Conservation (phyloP, 2,329 filamentous ascomycete species). For the Fusarium sarcochroum region DNA sequence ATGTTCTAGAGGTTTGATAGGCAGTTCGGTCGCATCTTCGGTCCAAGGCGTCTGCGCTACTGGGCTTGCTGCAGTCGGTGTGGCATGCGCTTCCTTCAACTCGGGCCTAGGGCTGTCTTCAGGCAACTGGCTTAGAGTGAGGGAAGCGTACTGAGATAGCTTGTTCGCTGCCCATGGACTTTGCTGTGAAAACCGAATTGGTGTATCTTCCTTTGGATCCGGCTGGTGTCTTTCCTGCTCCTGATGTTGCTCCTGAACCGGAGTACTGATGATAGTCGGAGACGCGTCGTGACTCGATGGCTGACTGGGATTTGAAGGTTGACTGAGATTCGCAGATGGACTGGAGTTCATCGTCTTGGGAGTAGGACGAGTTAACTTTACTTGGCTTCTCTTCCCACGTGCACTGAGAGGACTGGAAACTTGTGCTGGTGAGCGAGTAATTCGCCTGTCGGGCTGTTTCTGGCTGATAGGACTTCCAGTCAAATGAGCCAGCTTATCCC, state of each 20-base stretch:
- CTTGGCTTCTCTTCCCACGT: neutral
- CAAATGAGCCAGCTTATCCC: conserved; percentile 40
- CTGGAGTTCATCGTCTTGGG: neutral
- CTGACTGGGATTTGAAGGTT: conserved; percentile 1
- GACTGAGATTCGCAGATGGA: neutral
- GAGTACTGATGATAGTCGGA: neutral
- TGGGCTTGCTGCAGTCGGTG: conserved; percentile 2
- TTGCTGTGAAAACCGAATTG: conserved; percentile 44
- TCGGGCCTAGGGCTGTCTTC: neutral
- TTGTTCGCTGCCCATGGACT: conserved; percentile 44
- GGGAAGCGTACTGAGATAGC: conserved; percentile 41
- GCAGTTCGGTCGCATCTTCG: conserved; percentile 1
- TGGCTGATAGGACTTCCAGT: conserved; percentile 8
- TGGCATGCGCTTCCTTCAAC: conserved; percentile 4
- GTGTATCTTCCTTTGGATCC: conserved; percentile 1
- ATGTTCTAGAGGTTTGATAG: neutral
- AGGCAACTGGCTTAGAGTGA: conserved; percentile 9
- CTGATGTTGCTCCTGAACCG: neutral
- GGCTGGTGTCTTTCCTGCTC: neutral
- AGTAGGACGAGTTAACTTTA: neutral
- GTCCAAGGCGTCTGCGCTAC: conserved; percentile 45
- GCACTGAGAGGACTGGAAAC: neutral
- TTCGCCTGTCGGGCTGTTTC: neutral
- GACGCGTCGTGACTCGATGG: conserved; percentile 1
- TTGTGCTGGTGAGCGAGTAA: neutral